Percentiles rank a stretch among this genome's conserved stretches.
These are phyloP conservation scores for Dryas drummondii DNA, from an alignment of 306 rosid species.

Conservation along the genomic window DNA sequence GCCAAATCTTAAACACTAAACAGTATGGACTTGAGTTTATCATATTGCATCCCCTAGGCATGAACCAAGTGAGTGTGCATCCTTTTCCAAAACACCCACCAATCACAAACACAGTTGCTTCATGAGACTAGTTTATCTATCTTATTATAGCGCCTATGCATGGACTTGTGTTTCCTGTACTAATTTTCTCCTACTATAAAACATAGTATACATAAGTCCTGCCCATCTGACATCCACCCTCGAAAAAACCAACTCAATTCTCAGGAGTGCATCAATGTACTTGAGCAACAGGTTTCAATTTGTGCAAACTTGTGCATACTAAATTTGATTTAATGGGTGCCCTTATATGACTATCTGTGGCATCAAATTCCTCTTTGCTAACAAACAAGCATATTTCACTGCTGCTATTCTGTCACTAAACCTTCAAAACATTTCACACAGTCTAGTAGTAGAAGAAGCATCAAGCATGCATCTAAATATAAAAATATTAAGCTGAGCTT, in stretches of 20 bases:
- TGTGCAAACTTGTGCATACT: background rate
- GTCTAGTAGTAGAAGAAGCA: background rate
- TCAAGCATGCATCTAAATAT: too few species aligned
- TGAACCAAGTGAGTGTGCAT: background rate
- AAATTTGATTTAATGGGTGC: background rate
- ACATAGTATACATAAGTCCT: background rate
- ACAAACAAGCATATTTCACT: background rate
- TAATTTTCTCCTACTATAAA: background rate
- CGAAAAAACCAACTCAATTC: background rate
- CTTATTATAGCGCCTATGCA: too few species aligned
- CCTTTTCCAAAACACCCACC: background rate
- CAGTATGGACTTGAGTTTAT: background rate
- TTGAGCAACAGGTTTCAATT: slow-evolving; percentile 1
- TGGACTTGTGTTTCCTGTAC: background rate
- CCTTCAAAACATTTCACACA: background rate
- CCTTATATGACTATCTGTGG: background rate
- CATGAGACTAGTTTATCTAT: too few species aligned
- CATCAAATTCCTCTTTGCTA: background rate
- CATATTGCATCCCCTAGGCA: background rate
- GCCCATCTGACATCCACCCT: background rate
- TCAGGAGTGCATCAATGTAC: background rate
- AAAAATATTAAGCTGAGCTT: background rate
- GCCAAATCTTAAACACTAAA: background rate
- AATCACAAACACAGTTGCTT: background rate
- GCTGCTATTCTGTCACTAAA: background rate